Evolutionary conservation across 192 early-diverging fungal species (phyloP).

Genomic region (Geranomyces michiganensis): DNA sequence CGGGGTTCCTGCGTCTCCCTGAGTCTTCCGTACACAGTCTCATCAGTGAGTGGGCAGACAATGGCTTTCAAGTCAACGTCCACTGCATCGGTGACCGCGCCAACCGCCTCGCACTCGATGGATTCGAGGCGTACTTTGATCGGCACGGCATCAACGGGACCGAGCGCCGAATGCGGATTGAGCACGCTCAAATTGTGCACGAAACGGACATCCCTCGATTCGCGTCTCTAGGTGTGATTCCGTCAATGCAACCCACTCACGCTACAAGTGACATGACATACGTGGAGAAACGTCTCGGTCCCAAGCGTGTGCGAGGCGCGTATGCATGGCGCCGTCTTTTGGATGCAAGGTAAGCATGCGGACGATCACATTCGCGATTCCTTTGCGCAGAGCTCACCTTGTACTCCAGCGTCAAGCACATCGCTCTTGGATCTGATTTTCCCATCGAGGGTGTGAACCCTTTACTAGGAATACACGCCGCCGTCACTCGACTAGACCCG

Average conservation of each 20-base stretch:
- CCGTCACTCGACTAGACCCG: slow-evolving; percentile 51
- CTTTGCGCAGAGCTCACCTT: background rate
- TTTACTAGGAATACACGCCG: slow-evolving; percentile 57
- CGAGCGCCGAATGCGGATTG: slow-evolving; percentile 48
- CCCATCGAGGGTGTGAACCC: slow-evolving; percentile 58
- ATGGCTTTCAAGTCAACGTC: slow-evolving; percentile 55
- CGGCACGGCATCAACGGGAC: slow-evolving; percentile 3
- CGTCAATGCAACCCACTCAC: slow-evolving; percentile 64
- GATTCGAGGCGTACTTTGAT: slow-evolving; percentile 43
- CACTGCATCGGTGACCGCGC: slow-evolving; percentile 64
- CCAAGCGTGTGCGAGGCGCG: slow-evolving; percentile 45
- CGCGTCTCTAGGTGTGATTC: slow-evolving; percentile 48
- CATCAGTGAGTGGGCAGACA: slow-evolving; percentile 16
- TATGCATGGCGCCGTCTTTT: slow-evolving; percentile 55
- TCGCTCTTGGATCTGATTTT: slow-evolving; percentile 60
- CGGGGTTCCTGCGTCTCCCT: slow-evolving; percentile 44
- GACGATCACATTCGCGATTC: background rate
- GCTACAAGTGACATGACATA: slow-evolving; percentile 60
- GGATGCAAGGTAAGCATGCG: slow-evolving; percentile 30
- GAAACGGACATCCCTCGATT: slow-evolving; percentile 51
- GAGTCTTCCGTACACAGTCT: slow-evolving; percentile 3
- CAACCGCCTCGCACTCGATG: slow-evolving; percentile 54
- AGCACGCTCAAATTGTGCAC: slow-evolving; percentile 59
- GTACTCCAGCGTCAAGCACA: slow-evolving; percentile 28
- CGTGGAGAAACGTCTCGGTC: slow-evolving; percentile 51